Evolutionary conservation across 192 early-diverging fungal species (phyloP).

Genomic region (Coemansia sp.): DNA sequence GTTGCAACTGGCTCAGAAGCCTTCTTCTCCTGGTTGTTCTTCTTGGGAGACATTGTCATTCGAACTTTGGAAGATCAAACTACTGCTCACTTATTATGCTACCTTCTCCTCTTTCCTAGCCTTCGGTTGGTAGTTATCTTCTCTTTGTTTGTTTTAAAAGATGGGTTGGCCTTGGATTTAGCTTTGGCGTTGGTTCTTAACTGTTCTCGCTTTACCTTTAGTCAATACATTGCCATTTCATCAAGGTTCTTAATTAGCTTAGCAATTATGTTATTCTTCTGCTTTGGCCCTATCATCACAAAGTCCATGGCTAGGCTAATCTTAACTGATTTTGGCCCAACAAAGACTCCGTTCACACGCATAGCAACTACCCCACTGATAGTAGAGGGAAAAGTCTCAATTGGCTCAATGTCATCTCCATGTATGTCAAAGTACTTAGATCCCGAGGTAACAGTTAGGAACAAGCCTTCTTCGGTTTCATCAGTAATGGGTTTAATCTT

Average conservation of each 20-base stretch:
- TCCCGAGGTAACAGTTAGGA: background rate
- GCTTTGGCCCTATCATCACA: background rate
- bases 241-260: background rate
- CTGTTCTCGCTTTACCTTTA: too few species aligned
- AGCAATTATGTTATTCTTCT: background rate
- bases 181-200: too few species aligned
- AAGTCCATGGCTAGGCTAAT: background rate
- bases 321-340: background rate
- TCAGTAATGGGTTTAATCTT: background rate
- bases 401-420: background rate
- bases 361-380: background rate
- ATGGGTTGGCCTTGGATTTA: too few species aligned
- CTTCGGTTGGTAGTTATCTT: too few species aligned
- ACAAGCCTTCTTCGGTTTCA: background rate
- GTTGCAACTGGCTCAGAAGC: too few species aligned
- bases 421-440: background rate
- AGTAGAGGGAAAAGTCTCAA: background rate
- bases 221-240: too few species aligned
- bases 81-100: too few species aligned
- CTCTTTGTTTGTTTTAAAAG: too few species aligned
- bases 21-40: too few species aligned
- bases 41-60: too few species aligned
- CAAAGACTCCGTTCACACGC: background rate
- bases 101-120: too few species aligned
- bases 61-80: too few species aligned